Conservation (phyloP, 2,329 filamentous ascomycete species). For the Colletotrichum shisoi region DNA sequence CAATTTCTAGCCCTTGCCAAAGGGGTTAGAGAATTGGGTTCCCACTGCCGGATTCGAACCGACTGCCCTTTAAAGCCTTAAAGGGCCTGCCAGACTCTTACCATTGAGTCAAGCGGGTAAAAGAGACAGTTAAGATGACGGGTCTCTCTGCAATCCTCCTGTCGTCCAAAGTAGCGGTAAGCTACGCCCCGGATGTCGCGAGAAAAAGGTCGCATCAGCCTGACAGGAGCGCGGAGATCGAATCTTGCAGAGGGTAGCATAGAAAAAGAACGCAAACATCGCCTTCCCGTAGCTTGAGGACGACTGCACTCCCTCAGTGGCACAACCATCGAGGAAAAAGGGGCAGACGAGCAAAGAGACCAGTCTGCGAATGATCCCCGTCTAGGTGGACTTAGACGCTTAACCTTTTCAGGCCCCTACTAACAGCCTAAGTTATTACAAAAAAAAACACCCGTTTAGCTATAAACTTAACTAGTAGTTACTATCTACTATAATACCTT, state of each 20-base stretch:
- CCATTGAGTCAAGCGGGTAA: no score
- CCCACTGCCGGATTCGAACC: no score
- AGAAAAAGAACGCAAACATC: slow-evolving; percentile 13
- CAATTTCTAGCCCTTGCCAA: no score
- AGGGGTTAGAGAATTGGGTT: no score
- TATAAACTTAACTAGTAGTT: no score
- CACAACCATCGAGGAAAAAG: background rate
- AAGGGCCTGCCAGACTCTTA: no score
- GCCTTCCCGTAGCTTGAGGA: slow-evolving; percentile 8
- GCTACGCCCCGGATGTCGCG: slow-evolving; percentile 21
- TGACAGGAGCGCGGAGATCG: slow-evolving; percentile 30
- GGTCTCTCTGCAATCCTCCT: slow-evolving; percentile 15
- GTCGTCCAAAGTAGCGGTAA: slow-evolving; percentile 34
- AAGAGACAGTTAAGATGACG: slow-evolving; percentile 17
- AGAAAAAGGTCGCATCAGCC: slow-evolving; percentile 15
- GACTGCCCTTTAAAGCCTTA: no score
- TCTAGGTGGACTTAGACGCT: slow-evolving; percentile 4
- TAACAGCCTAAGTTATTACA: no score
- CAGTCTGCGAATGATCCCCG: background rate
- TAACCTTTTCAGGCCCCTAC: no score
- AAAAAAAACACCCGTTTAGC: no score
- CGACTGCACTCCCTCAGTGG: no score
- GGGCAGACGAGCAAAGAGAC: background rate
- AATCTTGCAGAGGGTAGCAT: slow-evolving; percentile 30
- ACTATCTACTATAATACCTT: no score